Percentiles rank a stretch among this genome's conserved stretches.
Conservation (phyloP, 345 rosid genomes). For the Aethionema arabicum region DNA sequence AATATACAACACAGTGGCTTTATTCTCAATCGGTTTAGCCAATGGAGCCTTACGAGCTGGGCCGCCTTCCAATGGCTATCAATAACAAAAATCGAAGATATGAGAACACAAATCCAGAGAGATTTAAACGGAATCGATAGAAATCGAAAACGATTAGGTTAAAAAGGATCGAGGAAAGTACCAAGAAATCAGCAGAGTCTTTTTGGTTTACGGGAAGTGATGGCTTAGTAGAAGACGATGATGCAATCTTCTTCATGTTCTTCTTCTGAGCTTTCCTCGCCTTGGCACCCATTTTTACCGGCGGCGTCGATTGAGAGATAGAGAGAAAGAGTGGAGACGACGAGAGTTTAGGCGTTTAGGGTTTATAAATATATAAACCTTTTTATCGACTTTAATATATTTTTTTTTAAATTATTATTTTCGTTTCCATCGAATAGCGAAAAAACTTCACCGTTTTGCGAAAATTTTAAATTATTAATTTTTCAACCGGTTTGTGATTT, state of each 20-base stretch:
- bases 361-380: too few relatives aligned
- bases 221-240: conserved; percentile 30
- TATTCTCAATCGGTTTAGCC: conserved; percentile 38
- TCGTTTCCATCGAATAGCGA: too few relatives aligned
- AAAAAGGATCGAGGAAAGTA: conserved; percentile 24
- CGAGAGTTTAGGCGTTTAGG: conserved; percentile 31
- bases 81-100: background rate
- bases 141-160: background rate
- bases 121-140: background rate
- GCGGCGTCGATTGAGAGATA: conserved; percentile 12
- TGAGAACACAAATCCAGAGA: background rate
- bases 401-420: too few relatives aligned
- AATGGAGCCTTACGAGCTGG: conserved; percentile 53
- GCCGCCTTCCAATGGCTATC: conserved; percentile 81
- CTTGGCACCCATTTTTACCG: conserved; percentile 60
- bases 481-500: too few relatives aligned
- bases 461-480: too few relatives aligned
- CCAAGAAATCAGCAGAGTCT: conserved; percentile 72
- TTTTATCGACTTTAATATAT: too few relatives aligned
- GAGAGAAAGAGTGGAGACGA: background rate
- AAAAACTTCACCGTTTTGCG: too few relatives aligned
- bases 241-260: conserved; percentile 51
- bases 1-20: conserved; percentile 66
- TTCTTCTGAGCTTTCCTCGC: conserved; percentile 68
- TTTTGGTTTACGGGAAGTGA: conserved; percentile 34